These are phyloP conservation scores for Mortierella sp. DNA, from an alignment of 371 early-diverging fungal genomes.

Conservation along the genomic window DNA sequence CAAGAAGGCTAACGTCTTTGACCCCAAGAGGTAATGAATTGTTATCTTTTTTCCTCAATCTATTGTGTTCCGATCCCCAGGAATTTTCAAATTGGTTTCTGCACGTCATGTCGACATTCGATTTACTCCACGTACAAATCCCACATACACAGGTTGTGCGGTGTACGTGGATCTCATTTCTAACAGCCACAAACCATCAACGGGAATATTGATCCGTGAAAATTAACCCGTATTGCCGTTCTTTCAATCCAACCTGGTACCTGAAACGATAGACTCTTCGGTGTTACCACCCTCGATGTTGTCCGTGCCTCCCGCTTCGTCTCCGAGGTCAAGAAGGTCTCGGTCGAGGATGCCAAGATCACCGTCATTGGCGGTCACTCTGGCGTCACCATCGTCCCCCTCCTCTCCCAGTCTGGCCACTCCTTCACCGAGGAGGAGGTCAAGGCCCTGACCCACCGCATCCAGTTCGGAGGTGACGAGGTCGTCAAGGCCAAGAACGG, in stretches of 20 bases:
- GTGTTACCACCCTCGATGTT: slow-evolving; percentile 98
- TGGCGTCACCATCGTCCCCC: slow-evolving; percentile 98
- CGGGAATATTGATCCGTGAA: too few species aligned
- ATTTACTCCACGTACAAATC: neutral
- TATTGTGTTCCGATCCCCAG: slow-evolving; percentile 2
- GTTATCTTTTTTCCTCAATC: neutral
- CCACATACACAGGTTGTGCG: neutral
- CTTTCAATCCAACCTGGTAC: slow-evolving; percentile 9
- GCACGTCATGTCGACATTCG: neutral
- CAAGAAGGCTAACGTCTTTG: slow-evolving; percentile 94
- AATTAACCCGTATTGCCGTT: neutral
- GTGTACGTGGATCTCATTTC: slow-evolving; percentile 5
- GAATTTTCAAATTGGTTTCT: neutral
- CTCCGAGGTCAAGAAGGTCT: slow-evolving; percentile 81
- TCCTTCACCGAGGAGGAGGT: slow-evolving; percentile 92
- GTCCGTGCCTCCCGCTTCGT: slow-evolving; percentile 98
- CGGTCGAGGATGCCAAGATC: slow-evolving; percentile 83
- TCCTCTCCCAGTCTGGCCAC: slow-evolving; percentile 90
- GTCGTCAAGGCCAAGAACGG: slow-evolving; percentile 99
- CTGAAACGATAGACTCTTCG: slow-evolving; percentile 80
- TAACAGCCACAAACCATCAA: too few species aligned
- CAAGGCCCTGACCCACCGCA: slow-evolving; percentile 95
- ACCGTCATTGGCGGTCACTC: slow-evolving; percentile 99
- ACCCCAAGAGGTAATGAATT: slow-evolving; percentile 83
- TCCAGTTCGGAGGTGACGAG: slow-evolving; percentile 99